Conservation (phyloP, 129 eudicot genomes). For the Arctium minus region DNA sequence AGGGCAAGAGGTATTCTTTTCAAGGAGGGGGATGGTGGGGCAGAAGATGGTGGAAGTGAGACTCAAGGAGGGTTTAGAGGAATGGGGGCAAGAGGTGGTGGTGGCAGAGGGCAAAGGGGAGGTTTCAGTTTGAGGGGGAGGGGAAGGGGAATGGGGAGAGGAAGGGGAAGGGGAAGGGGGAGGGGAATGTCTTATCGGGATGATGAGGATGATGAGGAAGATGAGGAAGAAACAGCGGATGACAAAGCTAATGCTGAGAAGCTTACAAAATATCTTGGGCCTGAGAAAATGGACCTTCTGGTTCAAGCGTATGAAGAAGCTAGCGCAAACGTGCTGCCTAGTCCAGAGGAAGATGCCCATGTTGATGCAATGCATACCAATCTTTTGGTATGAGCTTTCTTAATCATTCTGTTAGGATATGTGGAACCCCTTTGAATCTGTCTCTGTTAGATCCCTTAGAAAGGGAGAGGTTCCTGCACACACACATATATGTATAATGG, state of each 20-base stretch:
- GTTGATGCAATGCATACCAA: conserved; percentile 69
- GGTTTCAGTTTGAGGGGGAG: background rate
- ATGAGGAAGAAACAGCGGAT: conserved; percentile 14
- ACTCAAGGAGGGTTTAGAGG: conserved; percentile 11
- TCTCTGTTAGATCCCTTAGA: background rate
- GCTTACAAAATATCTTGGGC: conserved; percentile 47
- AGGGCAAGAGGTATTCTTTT: conserved; percentile 52
- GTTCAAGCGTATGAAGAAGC: conserved; percentile 70
- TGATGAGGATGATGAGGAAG: conserved; percentile 37
- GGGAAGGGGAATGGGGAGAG: background rate
- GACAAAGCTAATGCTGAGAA: conserved; percentile 47
- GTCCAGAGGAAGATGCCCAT: conserved; percentile 43
- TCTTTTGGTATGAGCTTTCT: conserved; percentile 45
- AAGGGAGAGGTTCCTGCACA: background rate
- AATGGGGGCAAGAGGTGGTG: conserved; percentile 18
- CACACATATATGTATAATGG: background rate
- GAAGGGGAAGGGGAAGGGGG: conserved; percentile 17
- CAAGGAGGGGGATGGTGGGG: conserved; percentile 29
- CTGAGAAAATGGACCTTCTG: conserved; percentile 43
- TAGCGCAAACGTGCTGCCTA: conserved; percentile 49
- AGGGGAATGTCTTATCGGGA: conserved; percentile 31
- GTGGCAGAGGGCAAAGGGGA: conserved; percentile 37
- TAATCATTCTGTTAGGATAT: background rate
- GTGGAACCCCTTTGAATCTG: background rate
- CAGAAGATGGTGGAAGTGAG: conserved; percentile 4